Conservation (phyloP, 306 rosid species). For the Begonia peltatifolia region DNA sequence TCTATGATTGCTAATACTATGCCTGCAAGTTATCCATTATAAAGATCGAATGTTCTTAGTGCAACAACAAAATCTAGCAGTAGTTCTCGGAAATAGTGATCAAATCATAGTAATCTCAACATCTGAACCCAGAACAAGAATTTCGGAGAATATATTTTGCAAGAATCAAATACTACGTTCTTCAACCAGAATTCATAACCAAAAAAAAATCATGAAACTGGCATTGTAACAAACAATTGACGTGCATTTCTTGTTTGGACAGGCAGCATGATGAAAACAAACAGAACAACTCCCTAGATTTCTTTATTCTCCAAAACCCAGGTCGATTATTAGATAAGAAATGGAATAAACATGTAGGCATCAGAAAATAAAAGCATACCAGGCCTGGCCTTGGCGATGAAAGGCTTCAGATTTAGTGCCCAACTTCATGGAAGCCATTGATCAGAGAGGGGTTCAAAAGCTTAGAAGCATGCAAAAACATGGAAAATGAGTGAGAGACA, state of each 20-base stretch:
- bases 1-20: too few relatives aligned
- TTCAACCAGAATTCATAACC: background rate
- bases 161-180: too few relatives aligned
- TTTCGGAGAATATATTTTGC: too few relatives aligned
- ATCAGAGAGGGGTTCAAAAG: conserved; percentile 1
- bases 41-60: background rate
- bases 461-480: conserved; percentile 3
- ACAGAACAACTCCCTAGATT: background rate
- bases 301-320: background rate
- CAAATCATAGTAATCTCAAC: background rate
- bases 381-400: conserved; percentile 53
- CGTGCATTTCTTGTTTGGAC: background rate
- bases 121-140: background rate
- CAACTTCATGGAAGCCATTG: conserved; percentile 55
- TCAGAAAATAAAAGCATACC: conserved; percentile 19
- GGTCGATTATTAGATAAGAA: background rate
- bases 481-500: background rate
- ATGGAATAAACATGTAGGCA: too few relatives aligned
- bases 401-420: conserved; percentile 66
- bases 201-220: background rate
- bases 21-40: too few relatives aligned
- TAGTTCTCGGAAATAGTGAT: background rate
- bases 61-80: background rate
- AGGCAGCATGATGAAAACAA: background rate
- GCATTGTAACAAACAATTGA: background rate